A percentile compares a stretch with the other conserved stretches of the same genome.
Evolutionary conservation across 192 early-diverging fungal genomes (phyloP).

Genomic region (Geranomyces variabilis): DNA sequence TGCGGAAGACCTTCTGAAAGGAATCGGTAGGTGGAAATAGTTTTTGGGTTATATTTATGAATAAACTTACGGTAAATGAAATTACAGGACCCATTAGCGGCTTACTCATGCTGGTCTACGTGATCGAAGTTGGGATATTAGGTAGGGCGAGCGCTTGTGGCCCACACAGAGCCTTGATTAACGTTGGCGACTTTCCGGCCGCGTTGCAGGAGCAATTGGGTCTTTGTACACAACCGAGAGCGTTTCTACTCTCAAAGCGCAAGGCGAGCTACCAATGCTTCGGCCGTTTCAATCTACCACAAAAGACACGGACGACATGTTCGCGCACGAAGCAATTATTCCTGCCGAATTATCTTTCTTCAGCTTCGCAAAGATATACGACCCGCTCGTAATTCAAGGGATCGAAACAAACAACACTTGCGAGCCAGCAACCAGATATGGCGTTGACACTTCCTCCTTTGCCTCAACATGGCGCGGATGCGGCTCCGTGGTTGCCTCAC

Average conservation of each 20-base stretch:
- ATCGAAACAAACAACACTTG: not conserved
- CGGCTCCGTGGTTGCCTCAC: too few relatives aligned
- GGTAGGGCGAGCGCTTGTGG: too few relatives aligned
- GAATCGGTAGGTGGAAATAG: not conserved
- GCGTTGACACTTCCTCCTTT: not conserved
- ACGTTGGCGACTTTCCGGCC: too few relatives aligned
- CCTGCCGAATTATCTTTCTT: not conserved
- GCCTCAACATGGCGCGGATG: too few relatives aligned
- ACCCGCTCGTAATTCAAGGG: not conserved
- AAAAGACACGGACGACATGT: not conserved
- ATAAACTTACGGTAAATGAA: too few relatives aligned
- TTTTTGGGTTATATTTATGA: too few relatives aligned
- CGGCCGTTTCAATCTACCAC: not conserved
- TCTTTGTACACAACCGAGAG: constrained; percentile 1
- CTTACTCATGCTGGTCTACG: constrained; percentile 4
- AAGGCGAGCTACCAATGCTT: not conserved
- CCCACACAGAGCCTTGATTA: too few relatives aligned
- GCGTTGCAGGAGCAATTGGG: constrained; percentile 9
- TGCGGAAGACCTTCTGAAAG: not conserved
- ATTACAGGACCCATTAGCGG: constrained; percentile 8
- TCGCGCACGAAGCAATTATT: not conserved
- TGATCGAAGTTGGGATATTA: constrained; percentile 2
- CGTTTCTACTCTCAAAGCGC: not conserved
- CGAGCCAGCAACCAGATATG: not conserved
- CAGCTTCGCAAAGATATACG: constrained; percentile 1